Conservation (phyloP, 139 green algal genomes). For the Chlorokybus atmophyticus region DNA sequence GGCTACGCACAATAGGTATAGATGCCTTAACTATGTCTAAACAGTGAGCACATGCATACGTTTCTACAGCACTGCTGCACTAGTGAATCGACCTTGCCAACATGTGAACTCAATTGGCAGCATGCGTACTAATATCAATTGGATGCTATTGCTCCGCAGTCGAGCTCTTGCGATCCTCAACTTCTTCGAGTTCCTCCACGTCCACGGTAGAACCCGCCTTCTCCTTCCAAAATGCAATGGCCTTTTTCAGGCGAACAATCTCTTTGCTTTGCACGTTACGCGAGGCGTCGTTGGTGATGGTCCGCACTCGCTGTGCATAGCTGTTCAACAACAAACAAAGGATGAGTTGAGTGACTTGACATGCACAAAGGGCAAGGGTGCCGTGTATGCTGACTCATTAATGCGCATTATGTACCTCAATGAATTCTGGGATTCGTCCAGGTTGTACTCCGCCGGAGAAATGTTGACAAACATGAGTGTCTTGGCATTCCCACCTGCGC, state of each 20-base stretch:
- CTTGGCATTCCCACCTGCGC: slow-evolving; percentile 38
- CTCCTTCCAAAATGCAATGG: slow-evolving; percentile 88
- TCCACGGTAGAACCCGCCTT: slow-evolving; percentile 52
- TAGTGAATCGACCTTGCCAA: too few relatives aligned
- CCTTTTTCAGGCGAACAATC: slow-evolving; percentile 56
- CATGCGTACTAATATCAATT: too few relatives aligned
- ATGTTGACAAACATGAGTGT: slow-evolving; percentile 56
- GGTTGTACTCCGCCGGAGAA: slow-evolving; percentile 74
- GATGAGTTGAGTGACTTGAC: too few relatives aligned
- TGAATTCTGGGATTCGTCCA: slow-evolving; percentile 41
- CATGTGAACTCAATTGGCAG: too few relatives aligned
- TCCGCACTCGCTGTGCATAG: slow-evolving; percentile 59
- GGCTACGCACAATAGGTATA: too few relatives aligned
- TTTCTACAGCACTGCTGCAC: too few relatives aligned
- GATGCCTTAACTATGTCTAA: too few relatives aligned
- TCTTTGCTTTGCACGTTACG: slow-evolving; percentile 77
- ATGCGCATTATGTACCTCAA: slow-evolving; percentile 17
- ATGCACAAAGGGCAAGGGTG: not conserved
- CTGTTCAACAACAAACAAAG: too few relatives aligned
- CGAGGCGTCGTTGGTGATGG: slow-evolving; percentile 80
- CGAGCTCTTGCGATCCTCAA: slow-evolving; percentile 5
- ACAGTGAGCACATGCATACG: too few relatives aligned
- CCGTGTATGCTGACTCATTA: not conserved
- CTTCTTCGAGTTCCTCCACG: slow-evolving; percentile 24
- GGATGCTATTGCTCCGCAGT: too few relatives aligned